Evolutionary conservation across 208 protist genomes (phyloP).

Genomic region (Trypanosomatidae sp.): DNA sequence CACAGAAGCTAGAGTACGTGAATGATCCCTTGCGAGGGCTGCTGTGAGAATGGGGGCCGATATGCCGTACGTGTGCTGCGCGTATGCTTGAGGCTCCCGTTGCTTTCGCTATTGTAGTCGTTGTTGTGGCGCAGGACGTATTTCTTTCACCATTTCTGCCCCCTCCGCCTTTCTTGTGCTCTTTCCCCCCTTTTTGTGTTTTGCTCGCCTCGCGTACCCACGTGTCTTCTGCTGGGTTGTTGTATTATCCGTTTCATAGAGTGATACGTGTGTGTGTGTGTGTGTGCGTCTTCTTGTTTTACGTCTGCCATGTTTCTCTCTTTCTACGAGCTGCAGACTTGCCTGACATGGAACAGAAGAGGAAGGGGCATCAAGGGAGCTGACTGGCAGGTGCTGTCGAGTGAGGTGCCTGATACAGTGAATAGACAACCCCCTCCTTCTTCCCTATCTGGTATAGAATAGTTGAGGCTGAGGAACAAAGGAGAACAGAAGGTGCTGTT

Average conservation of each 20-base stretch:
- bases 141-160: not conserved
- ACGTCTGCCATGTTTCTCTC: not conserved
- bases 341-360: not conserved
- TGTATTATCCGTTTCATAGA: not conserved
- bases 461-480: not conserved
- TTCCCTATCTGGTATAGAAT: not conserved
- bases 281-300: not conserved
- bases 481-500: not conserved
- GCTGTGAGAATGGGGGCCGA: conserved; percentile 28
- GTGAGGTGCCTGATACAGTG: not conserved
- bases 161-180: not conserved
- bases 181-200: not conserved
- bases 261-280: not conserved
- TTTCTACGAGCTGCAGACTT: not conserved
- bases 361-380: too few species aligned
- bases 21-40: conserved; percentile 82
- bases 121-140: not conserved
- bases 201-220: not conserved
- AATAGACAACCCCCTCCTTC: not conserved
- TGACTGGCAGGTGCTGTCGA: not conserved
- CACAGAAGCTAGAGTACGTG: conserved; percentile 66
- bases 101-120: not conserved
- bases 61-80: not conserved
- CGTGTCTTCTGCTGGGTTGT: not conserved
- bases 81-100: not conserved